Percentiles rank a stretch among this genome's conserved stretches.
Evolutionary conservation across 306 rosid genomes (phyloP).

Genomic region (Acacia acuminata): DNA sequence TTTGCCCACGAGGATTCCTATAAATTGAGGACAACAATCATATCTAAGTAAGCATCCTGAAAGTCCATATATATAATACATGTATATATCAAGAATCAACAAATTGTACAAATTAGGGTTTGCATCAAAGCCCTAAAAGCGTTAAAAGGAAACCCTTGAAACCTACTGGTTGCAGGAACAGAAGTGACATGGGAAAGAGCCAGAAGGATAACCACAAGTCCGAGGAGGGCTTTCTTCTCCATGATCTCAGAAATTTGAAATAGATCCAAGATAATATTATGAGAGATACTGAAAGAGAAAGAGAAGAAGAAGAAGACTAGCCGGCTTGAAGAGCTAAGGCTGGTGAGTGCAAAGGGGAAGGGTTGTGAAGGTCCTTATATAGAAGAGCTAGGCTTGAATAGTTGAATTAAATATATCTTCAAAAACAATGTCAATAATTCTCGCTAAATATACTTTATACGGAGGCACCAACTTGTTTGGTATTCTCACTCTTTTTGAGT

Average conservation of each 20-base stretch:
- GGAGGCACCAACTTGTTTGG: background rate
- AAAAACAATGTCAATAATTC: background rate
- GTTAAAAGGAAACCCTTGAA: constrained; percentile 17
- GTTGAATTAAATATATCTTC: constrained; percentile 30
- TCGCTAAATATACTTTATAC: background rate
- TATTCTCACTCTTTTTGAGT: background rate
- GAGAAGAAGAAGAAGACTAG: background rate
- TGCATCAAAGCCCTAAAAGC: constrained; percentile 33
- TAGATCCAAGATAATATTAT: background rate
- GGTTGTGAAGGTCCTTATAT: constrained; percentile 31
- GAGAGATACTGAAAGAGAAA: constrained; percentile 1
- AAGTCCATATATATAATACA: background rate
- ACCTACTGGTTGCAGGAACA: constrained; percentile 42
- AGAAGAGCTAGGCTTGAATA: constrained; percentile 13
- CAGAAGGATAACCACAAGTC: constrained; percentile 30
- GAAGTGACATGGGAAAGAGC: constrained; percentile 32
- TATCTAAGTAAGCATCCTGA: background rate
- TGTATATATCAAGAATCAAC: background rate
- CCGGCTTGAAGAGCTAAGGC: constrained; percentile 4
- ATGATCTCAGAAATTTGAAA: constrained; percentile 8
- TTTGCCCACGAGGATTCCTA: constrained; percentile 29
- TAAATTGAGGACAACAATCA: constrained; percentile 8
- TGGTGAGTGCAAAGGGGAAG: constrained; percentile 27
- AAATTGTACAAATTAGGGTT: background rate
- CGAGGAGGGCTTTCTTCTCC: constrained; percentile 39